Conservation (phyloP, 495 filamentous ascomycete genomes). For the Penicillium canariense region DNA sequence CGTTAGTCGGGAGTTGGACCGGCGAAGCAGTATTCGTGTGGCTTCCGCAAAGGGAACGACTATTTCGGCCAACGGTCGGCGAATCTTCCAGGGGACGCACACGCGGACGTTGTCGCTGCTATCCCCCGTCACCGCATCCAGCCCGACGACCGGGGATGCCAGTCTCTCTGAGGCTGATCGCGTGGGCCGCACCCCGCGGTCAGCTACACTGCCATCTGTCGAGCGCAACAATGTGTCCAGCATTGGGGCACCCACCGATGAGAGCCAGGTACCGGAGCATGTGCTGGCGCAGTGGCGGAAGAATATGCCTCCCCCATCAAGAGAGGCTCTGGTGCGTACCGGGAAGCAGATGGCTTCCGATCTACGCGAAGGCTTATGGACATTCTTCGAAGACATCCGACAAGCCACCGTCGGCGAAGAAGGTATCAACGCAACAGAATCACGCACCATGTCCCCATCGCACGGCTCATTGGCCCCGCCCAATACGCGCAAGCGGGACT, state of each 20-base stretch:
- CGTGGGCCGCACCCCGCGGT: slow-evolving; percentile 41
- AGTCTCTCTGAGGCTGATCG: slow-evolving; percentile 28
- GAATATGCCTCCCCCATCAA: slow-evolving; percentile 44
- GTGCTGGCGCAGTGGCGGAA: slow-evolving; percentile 40
- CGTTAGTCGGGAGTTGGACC: slow-evolving; percentile 49
- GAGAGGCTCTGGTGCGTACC: slow-evolving; percentile 60
- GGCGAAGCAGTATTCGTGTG: slow-evolving; percentile 44
- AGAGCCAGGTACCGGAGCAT: slow-evolving; percentile 32
- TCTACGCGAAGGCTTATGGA: slow-evolving; percentile 88
- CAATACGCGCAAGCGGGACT: slow-evolving; percentile 6
- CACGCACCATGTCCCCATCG: slow-evolving; percentile 34
- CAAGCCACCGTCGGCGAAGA: slow-evolving; percentile 96
- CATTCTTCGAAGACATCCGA: slow-evolving; percentile 90
- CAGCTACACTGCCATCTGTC: slow-evolving; percentile 47
- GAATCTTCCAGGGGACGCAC: slow-evolving; percentile 72
- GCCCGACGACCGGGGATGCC: slow-evolving; percentile 3
- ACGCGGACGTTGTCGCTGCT: slow-evolving; percentile 79
- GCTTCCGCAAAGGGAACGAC: slow-evolving; percentile 31
- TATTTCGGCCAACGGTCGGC: slow-evolving; percentile 49
- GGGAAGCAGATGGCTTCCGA: slow-evolving; percentile 89
- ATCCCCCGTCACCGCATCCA: slow-evolving; percentile 53
- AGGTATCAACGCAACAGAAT: slow-evolving; percentile 59
- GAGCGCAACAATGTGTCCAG: slow-evolving; percentile 30
- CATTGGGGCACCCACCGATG: slow-evolving; percentile 21
- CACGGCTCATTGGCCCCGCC: neutral